A percentile compares a stretch with the other conserved stretches of the same genome.
Conservation (phyloP, 2,329 filamentous ascomycete genomes). For the Alternaria ventricosa region DNA sequence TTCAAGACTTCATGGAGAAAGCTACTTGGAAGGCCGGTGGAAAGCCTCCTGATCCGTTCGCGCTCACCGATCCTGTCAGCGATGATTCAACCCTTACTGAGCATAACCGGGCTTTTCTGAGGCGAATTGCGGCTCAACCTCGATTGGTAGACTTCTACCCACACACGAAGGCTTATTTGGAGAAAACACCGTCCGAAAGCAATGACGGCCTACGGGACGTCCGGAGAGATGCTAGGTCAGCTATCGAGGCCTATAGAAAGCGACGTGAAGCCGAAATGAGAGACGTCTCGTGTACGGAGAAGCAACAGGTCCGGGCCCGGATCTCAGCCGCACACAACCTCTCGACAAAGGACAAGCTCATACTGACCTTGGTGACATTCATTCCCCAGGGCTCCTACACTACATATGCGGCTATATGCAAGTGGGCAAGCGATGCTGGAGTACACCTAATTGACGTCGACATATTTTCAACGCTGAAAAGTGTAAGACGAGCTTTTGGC, state of each 20-base stretch:
- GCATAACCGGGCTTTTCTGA: too few relatives aligned
- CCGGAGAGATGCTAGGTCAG: not conserved
- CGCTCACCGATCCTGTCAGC: too few relatives aligned
- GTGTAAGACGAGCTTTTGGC: not conserved
- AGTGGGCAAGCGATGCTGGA: not conserved
- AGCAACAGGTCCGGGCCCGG: not conserved
- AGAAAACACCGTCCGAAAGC: not conserved
- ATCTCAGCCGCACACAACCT: not conserved
- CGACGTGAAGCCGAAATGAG: not conserved
- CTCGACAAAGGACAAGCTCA: not conserved
- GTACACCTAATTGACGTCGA: not conserved
- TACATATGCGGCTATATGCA: not conserved
- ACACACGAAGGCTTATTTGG: not conserved
- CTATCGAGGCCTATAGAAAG: not conserved
- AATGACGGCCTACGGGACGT: not conserved
- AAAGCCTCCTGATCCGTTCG: not conserved
- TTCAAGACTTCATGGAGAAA: not conserved
- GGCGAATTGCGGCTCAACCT: too few relatives aligned
- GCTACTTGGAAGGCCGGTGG: not conserved
- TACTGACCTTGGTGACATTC: conserved; percentile 4
- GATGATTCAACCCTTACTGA: too few relatives aligned
- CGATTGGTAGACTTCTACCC: not conserved
- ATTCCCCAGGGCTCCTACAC: not conserved
- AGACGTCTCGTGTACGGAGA: not conserved
- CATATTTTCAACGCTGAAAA: not conserved